Evolutionary conservation across 176 grass and related monocot genomes (phyloP).

Genomic region (Paspalum notatum): DNA sequence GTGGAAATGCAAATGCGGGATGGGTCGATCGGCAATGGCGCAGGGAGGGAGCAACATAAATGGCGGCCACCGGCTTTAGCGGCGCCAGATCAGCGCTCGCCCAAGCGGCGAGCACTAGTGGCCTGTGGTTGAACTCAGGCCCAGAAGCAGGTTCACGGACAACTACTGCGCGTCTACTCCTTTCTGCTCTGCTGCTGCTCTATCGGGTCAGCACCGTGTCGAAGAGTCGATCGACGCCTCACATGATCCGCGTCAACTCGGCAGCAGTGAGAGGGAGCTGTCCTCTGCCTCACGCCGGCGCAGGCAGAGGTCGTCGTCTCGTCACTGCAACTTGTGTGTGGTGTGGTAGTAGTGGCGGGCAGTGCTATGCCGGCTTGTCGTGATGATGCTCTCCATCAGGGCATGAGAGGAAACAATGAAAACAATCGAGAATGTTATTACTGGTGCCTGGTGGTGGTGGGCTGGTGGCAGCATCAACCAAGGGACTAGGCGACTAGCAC

Average conservation of each 20-base stretch:
- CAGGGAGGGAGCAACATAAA: conserved; percentile 9
- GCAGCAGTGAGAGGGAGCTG: not conserved
- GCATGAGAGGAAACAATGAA: too few relatives aligned
- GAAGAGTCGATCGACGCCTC: not conserved
- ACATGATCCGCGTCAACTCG: not conserved
- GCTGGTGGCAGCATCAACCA: too few relatives aligned
- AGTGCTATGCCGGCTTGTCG: not conserved
- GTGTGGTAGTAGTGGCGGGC: too few relatives aligned
- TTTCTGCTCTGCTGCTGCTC: too few relatives aligned
- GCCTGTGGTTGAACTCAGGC: too few relatives aligned
- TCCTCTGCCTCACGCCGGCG: not conserved
- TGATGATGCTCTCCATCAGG: not conserved
- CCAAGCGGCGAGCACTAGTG: not conserved
- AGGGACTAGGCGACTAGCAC: too few relatives aligned
- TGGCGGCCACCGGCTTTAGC: conserved; percentile 3
- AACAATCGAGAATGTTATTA: too few relatives aligned
- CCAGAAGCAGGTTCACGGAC: too few relatives aligned
- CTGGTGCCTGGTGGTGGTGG: too few relatives aligned
- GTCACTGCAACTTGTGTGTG: not conserved
- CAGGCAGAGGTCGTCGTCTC: not conserved
- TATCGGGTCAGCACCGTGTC: not conserved
- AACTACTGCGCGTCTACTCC: too few relatives aligned
- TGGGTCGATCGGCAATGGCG: not conserved
- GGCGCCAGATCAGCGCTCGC: conserved; percentile 1
- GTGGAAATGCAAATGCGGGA: conserved; percentile 10